Conservation (phyloP, 352 stramenopile species). For the Plasmopara halstedii region DNA sequence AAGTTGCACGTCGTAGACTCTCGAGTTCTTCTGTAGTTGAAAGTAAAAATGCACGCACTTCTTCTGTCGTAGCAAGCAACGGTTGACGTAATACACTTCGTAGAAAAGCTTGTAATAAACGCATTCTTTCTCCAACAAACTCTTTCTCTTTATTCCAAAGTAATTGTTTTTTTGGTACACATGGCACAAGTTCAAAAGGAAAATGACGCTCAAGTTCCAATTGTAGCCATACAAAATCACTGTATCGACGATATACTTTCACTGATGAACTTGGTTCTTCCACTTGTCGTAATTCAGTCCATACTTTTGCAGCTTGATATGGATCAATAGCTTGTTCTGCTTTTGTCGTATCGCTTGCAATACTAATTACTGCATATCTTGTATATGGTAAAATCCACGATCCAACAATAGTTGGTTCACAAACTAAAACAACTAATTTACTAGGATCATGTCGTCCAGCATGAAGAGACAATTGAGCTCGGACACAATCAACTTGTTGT, state of each 20-base stretch:
- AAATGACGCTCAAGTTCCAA: slow-evolving; percentile 55
- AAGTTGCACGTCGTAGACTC: slow-evolving; percentile 45
- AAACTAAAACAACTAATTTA: slow-evolving; percentile 75
- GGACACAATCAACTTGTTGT: slow-evolving; percentile 69
- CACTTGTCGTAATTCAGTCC: slow-evolving; percentile 67
- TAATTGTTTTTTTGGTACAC: slow-evolving; percentile 64
- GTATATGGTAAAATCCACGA: slow-evolving; percentile 82
- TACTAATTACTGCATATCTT: slow-evolving; percentile 74
- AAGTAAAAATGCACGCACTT: slow-evolving; percentile 66
- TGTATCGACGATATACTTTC: slow-evolving; percentile 81
- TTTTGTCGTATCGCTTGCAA: slow-evolving; percentile 46
- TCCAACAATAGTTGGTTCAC: slow-evolving; percentile 69
- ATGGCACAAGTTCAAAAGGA: slow-evolving; percentile 68
- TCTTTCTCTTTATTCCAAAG: slow-evolving; percentile 83
- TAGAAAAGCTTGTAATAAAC: slow-evolving; percentile 68
- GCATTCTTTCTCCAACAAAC: slow-evolving; percentile 83
- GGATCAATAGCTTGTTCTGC: slow-evolving; percentile 40
- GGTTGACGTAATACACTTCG: slow-evolving; percentile 64
- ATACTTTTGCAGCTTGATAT: slow-evolving; percentile 66
- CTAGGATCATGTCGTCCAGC: slow-evolving; percentile 65
- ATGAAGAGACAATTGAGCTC: slow-evolving; percentile 69
- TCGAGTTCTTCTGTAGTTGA: slow-evolving; percentile 80
- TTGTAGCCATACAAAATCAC: slow-evolving; percentile 82
- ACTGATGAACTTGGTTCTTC: slow-evolving; percentile 63
- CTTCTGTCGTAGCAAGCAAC: slow-evolving; percentile 53